A percentile compares a stretch with the other conserved stretches of the same genome.
These are phyloP conservation scores for Casuarina glauca DNA, from an alignment of 306 rosid species.

Conservation along the genomic window DNA sequence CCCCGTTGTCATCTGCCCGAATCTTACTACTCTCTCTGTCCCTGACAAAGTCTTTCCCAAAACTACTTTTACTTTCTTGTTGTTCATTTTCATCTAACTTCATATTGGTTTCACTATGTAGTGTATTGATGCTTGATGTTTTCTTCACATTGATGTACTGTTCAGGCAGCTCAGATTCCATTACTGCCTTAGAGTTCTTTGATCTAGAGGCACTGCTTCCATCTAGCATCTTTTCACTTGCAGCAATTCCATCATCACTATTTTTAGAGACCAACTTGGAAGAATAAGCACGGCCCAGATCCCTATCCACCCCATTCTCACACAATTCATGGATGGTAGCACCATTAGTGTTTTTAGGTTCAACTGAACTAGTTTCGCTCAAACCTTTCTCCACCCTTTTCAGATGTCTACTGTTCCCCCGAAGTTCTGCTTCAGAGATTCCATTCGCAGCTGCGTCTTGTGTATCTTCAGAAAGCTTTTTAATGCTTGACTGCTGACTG, in stretches of 20 bases:
- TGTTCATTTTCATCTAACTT: constrained; percentile 51
- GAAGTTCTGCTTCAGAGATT: constrained; percentile 35
- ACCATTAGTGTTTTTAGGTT: constrained; percentile 40
- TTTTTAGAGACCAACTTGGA: constrained; percentile 42
- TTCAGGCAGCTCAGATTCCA: constrained; percentile 43
- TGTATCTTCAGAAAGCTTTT: constrained; percentile 29
- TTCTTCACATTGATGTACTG: constrained; percentile 37
- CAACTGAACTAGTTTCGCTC: constrained; percentile 38
- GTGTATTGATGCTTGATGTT: constrained; percentile 37
- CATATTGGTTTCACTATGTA: constrained; percentile 45
- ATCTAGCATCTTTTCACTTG: constrained; percentile 41
- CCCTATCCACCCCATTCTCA: constrained; percentile 39
- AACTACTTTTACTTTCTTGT: constrained; percentile 40
- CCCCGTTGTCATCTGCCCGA: constrained; percentile 52
- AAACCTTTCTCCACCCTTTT: constrained; percentile 33
- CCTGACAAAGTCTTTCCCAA: constrained; percentile 47
- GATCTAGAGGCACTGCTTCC: constrained; percentile 42
- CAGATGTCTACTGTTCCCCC: constrained; percentile 36
- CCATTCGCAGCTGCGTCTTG: constrained; percentile 41
- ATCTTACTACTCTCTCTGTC: constrained; percentile 56
- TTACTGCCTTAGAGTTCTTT: constrained; percentile 31
- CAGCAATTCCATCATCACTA: constrained; percentile 36
- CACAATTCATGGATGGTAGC: constrained; percentile 35
- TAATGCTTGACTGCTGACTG: constrained; percentile 40
- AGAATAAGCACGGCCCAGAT: constrained; percentile 36